A percentile compares a stretch with the other conserved stretches of the same genome.
Evolutionary conservation across 2,329 filamentous ascomycete genomes (phyloP).

Genomic region (Chrysoporthe deuterocubensis): DNA sequence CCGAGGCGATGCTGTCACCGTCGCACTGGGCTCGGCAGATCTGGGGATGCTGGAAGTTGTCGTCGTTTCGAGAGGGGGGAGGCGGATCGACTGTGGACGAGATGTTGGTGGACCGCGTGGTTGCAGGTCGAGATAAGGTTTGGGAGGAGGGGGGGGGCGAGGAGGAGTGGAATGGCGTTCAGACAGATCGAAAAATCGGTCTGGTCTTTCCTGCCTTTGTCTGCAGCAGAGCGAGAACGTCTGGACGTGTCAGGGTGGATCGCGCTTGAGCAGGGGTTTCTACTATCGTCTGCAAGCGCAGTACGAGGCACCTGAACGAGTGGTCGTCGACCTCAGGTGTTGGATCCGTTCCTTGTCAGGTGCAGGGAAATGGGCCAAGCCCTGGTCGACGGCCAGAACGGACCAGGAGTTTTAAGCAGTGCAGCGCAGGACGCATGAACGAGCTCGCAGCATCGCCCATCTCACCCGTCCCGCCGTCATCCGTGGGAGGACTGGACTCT

Average conservation of each 20-base stretch:
- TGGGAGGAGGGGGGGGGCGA: neutral
- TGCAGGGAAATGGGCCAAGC: neutral
- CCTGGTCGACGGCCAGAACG: neutral
- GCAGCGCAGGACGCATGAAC: neutral
- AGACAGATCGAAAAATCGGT: slow-evolving; percentile 8
- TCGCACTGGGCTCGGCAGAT: neutral
- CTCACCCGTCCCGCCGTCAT: neutral
- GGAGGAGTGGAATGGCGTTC: neutral
- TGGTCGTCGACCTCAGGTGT: neutral
- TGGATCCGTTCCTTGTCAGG: neutral
- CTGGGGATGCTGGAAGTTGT: neutral
- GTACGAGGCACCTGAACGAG: neutral
- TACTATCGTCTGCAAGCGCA: neutral
- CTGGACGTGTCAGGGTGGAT: slow-evolving; percentile 12
- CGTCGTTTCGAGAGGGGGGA: neutral
- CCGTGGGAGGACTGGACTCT: too few relatives aligned
- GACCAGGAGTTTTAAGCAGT: neutral
- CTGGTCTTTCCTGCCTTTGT: slow-evolving; percentile 6
- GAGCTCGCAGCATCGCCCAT: neutral
- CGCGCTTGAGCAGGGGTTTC: slow-evolving; percentile 7
- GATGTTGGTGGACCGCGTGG: slow-evolving; percentile 3
- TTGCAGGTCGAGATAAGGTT: slow-evolving; percentile 17
- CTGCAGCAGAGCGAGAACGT: slow-evolving; percentile 4
- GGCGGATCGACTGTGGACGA: neutral
- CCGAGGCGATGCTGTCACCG: neutral